Percentiles rank a stretch among this genome's conserved stretches.
Conservation (phyloP, 306 rosid species). For the Ormosia emarginata region DNA sequence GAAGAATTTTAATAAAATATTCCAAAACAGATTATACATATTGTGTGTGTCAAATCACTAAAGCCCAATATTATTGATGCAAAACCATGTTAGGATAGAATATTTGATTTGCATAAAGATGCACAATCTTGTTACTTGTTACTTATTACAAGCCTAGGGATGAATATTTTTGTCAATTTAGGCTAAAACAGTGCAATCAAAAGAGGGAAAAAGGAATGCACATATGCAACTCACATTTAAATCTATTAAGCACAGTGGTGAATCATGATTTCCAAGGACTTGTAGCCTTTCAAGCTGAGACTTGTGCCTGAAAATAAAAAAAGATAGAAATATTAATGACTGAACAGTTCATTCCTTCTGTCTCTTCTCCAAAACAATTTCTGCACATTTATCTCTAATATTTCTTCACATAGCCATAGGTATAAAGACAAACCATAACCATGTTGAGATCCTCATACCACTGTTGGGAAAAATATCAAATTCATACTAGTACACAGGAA, state of each 20-base stretch:
- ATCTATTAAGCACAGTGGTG: constrained; percentile 63
- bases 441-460: neutral
- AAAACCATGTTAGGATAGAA: neutral
- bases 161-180: constrained; percentile 2
- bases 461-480: neutral
- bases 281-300: constrained; percentile 65
- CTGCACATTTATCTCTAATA: neutral
- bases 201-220: neutral
- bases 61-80: neutral
- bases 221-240: constrained; percentile 64
- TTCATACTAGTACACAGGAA: neutral
- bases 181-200: neutral
- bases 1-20: neutral
- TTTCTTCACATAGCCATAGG: neutral
- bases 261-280: constrained; percentile 59
- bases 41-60: neutral
- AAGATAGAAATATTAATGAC: constrained; percentile 13
- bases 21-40: neutral
- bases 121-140: neutral
- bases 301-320: constrained; percentile 63
- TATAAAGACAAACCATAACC: constrained; percentile 4
- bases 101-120: neutral
- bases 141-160: neutral
- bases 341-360: neutral
- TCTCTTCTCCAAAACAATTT: constrained; percentile 20